Percentiles rank a stretch among this genome's conserved stretches.
These are phyloP conservation scores for Daldinia eschscholtzii DNA, from an alignment of 2,329 filamentous ascomycete species.

Conservation along the genomic window DNA sequence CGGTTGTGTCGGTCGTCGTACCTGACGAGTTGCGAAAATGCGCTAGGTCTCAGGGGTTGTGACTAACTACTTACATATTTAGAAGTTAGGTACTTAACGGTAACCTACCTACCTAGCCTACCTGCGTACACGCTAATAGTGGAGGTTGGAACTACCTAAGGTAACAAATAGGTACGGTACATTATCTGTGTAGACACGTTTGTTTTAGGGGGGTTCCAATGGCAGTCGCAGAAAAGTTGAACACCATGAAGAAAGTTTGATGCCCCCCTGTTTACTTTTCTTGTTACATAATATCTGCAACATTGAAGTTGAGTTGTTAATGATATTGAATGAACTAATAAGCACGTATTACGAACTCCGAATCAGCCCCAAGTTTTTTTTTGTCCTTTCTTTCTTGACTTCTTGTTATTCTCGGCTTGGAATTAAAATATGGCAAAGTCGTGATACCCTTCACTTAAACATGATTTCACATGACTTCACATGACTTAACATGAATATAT, in stretches of 20 bases:
- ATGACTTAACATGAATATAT: neutral
- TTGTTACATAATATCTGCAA: neutral
- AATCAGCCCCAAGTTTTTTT: neutral
- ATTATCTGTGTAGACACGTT: neutral
- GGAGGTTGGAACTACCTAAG: no score
- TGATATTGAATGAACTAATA: neutral
- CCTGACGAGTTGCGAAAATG: conserved; percentile 33
- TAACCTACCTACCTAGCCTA: no score
- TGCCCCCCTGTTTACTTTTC: neutral
- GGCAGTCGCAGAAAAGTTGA: neutral
- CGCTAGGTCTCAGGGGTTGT: conserved; percentile 36
- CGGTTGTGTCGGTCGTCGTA: conserved; percentile 18
- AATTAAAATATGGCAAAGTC: neutral
- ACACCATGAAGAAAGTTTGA: neutral
- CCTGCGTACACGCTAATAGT: no score
- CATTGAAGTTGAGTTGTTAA: neutral
- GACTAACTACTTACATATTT: neutral
- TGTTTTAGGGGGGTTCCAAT: neutral
- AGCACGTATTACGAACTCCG: neutral
- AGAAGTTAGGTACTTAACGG: neutral
- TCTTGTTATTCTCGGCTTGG: neutral
- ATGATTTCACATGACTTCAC: neutral
- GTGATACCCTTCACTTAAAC: conserved; percentile 3
- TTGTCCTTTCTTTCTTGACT: no score
- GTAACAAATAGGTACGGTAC: no score